These are phyloP conservation scores for Amanita muscaria DNA, from an alignment of 768 basidiomycete species.

Conservation along the genomic window DNA sequence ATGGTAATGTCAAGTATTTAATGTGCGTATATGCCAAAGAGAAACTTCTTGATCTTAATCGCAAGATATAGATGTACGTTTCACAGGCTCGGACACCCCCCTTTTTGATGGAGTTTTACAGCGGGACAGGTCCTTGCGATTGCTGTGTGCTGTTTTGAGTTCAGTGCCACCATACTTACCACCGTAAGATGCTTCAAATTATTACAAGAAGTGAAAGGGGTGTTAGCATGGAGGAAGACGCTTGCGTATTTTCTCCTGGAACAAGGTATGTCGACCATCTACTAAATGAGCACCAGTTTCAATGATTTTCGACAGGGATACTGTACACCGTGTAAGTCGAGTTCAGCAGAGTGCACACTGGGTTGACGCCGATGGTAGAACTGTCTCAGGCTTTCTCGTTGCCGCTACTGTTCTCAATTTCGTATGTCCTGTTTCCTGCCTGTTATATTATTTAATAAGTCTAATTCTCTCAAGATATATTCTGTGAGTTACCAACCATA, in stretches of 20 bases:
- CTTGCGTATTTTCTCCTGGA: background rate
- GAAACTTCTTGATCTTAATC: too few relatives aligned
- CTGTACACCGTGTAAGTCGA: background rate
- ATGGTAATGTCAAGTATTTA: background rate
- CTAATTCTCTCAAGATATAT: too few relatives aligned
- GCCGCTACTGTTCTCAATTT: too few relatives aligned
- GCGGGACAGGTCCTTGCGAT: background rate
- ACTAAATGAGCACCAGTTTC: too few relatives aligned
- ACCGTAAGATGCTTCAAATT: background rate
- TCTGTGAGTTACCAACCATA: too few relatives aligned
- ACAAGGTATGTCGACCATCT: background rate
- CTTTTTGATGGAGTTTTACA: background rate
- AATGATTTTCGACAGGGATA: background rate
- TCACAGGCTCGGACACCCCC: too few relatives aligned
- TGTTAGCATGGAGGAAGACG: background rate
- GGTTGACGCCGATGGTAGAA: too few relatives aligned
- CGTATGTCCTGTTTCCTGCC: too few relatives aligned
- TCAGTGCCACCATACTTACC: background rate
- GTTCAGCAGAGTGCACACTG: too few relatives aligned
- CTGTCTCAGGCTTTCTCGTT: too few relatives aligned
- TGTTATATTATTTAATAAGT: too few relatives aligned
- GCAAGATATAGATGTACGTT: too few relatives aligned
- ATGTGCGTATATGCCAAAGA: background rate
- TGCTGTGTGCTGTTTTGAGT: background rate
- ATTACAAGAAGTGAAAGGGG: background rate